Percentiles rank a stretch among this genome's conserved stretches.
phyloP scores from a whole-genome alignment of 192 early-diverging fungal species.

The Backusella liffmaniae region DNA sequence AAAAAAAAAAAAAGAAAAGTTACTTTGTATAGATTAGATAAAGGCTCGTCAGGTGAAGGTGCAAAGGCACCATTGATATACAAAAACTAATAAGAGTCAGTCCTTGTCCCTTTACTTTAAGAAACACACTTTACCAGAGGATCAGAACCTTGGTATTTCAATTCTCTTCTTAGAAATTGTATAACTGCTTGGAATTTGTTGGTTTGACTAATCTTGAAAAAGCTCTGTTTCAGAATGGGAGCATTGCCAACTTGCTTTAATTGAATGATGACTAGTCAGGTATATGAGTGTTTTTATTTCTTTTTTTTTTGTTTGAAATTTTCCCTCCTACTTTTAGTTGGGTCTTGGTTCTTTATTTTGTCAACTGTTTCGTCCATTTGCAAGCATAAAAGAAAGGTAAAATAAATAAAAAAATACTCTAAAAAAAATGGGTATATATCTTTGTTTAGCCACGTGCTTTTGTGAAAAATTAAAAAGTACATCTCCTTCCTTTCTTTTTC shows the following conservation, averaged over 20 bases:
- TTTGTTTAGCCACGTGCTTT: background rate
- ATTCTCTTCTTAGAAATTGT: conserved; percentile 78
- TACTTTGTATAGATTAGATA: conserved; percentile 81
- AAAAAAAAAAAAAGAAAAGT: background rate
- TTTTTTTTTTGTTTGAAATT: too few species aligned
- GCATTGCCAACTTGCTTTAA: conserved; percentile 86
- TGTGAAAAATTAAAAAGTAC: too few species aligned
- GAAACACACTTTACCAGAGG: conserved; percentile 54
- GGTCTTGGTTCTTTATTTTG: background rate
- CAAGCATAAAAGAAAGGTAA: background rate
- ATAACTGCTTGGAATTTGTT: conserved; percentile 86
- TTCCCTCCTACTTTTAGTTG: background rate
- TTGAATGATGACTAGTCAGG: conserved; percentile 71
- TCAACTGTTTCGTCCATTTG: background rate
- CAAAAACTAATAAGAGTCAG: conserved; percentile 60
- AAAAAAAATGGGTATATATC: background rate
- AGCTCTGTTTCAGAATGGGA: conserved; percentile 83
- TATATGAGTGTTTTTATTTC: background rate
- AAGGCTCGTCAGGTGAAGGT: conserved; percentile 88
- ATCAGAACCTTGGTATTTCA: conserved; percentile 72
- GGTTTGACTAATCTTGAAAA: conserved; percentile 82
- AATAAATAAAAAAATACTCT: background rate
- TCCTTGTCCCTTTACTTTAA: background rate
- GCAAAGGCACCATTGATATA: conserved; percentile 95
- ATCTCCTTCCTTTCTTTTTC: too few species aligned